Base-by-base conservation (phyloP, 306 rosid genomes). In the Malus fusca region DNA sequence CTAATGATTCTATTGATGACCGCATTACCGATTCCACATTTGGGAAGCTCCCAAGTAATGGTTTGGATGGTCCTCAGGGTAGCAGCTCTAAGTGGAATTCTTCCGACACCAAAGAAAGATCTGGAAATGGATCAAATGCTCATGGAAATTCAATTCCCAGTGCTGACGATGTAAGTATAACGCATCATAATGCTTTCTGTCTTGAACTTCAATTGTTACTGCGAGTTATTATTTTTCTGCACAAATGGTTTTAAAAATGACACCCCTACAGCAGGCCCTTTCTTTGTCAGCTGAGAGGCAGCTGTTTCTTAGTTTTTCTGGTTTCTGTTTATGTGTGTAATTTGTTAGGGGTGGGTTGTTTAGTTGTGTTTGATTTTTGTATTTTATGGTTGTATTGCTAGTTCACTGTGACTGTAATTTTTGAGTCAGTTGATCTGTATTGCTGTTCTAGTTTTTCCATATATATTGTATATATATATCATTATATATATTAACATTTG, bases 1-100 rank as follows among this genome's bases (percentile, higher is more conserved):
- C 93, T 77, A 90, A 91, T 83, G 99, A 92, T 68, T 86, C 91
- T 66, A 81, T 86, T 78, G 99, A 95, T 81, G 98, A 95, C 43
- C 90, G 82, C 23, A 43, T 79, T 80, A 77, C 80, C 33, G 96
- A 89, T 79, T 85, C 94, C 66, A 59, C 83, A 6, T 79, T 84
- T 71, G 91, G 96, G 80, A 95, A 88, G 86, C 84, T 81, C 66
- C 88, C 90, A 58, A 84, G 84, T 86, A 88, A 88, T 87, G 84
- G 91, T 82, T 78, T 81, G 84, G 98, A 90, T 78, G 94, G 89
- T 78, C 95, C 89, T 77, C 92, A 88, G 80, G 88, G 96, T 76
- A 84, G 96, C 81, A 81, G 75, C 77, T 88, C 85, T 43, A 91
- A 87, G 86, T 85, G 86, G 92, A 90, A 87, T 76, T 61, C 78